Percentiles rank a stretch among this genome's conserved stretches.
Conservation (phyloP, 2,329 filamentous ascomycete species). For the Myriosclerotinia duriaeana region DNA sequence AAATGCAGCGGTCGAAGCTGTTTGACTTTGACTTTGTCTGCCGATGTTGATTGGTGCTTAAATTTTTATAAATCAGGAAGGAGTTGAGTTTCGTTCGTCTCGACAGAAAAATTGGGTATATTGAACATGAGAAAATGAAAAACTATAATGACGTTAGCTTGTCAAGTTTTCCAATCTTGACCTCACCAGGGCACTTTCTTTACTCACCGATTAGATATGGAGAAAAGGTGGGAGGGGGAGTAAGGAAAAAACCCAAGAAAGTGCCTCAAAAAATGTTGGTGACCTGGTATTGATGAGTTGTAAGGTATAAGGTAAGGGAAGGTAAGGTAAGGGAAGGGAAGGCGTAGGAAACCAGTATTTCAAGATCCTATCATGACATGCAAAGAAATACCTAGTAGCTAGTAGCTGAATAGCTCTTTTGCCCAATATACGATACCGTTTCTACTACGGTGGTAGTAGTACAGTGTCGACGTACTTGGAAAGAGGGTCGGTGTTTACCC, state of each 20-base stretch:
- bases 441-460: too few relatives aligned
- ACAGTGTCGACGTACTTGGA: neutral
- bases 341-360: neutral
- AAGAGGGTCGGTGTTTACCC: conserved; percentile 1
- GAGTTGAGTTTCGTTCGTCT: neutral
- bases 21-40: conserved; percentile 1
- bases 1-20: conserved; percentile 10
- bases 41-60: neutral
- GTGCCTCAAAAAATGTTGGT: neutral
- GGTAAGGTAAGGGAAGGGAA: too few relatives aligned
- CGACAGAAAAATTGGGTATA: neutral
- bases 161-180: conserved; percentile 1
- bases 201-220: conserved; percentile 7
- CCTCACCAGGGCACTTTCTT: neutral
- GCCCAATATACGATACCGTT: too few relatives aligned
- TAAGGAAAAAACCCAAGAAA: neutral
- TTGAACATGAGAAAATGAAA: conserved; percentile 18
- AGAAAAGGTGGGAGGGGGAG: neutral
- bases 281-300: neutral
- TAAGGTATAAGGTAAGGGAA: neutral
- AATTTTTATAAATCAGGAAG: neutral
- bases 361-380: conserved; percentile 15
- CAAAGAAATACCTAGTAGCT: neutral
- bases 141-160: conserved; percentile 5
- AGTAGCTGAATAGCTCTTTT: neutral